Evolutionary conservation across 164 flowering plant species (phyloP).

Genomic region (Vitis amurensis): DNA sequence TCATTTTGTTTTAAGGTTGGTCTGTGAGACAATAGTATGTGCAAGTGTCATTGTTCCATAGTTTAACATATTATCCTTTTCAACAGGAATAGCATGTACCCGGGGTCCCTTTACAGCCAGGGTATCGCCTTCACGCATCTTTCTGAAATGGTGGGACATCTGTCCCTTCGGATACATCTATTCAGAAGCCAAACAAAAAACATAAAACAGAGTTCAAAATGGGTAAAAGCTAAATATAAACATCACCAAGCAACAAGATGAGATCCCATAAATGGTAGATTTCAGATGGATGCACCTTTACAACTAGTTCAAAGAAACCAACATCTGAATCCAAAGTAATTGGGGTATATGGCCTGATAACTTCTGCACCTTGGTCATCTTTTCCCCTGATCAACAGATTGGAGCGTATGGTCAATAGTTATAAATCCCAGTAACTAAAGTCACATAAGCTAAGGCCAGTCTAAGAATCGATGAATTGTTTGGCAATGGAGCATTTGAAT

Average conservation of each 20-base stretch:
- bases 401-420: too few relatives aligned
- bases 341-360: conserved; percentile 35
- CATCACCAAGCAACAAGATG: too few relatives aligned
- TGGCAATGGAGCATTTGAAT: too few relatives aligned
- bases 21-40: too few relatives aligned
- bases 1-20: too few relatives aligned
- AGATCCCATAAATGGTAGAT: too few relatives aligned
- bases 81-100: conserved; percentile 14
- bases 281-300: conserved; percentile 20
- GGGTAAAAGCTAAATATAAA: neutral
- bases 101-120: conserved; percentile 38
- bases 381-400: conserved; percentile 45
- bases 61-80: neutral
- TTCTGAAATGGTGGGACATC: conserved; percentile 42
- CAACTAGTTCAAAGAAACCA: conserved; percentile 38
- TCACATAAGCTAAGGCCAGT: too few relatives aligned
- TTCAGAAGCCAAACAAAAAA: neutral
- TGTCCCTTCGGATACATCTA: conserved; percentile 44
- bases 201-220: neutral
- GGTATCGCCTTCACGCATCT: conserved; percentile 34
- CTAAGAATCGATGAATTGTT: too few relatives aligned
- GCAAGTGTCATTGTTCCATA: too few relatives aligned
- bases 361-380: conserved; percentile 67
- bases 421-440: too few relatives aligned
- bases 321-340: conserved; percentile 35